These are phyloP conservation scores for Elaeis oleifera DNA, from an alignment of 202 grass and related monocot genomes.

Conservation along the genomic window DNA sequence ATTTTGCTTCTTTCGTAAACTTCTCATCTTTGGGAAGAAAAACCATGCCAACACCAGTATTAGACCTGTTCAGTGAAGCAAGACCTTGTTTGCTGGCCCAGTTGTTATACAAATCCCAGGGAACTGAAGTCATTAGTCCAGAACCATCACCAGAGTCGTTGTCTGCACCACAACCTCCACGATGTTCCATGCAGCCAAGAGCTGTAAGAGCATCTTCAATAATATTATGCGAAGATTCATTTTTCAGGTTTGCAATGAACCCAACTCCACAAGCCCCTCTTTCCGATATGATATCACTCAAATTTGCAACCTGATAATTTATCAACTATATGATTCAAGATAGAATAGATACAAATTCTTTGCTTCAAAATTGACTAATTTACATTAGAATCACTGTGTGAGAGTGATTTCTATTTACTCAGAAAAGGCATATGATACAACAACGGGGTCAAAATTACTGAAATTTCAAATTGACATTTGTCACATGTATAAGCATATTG, in stretches of 20 bases:
- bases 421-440: no score
- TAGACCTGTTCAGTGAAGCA: conserved; percentile 44
- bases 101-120: conserved; percentile 79
- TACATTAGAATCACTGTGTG: no score
- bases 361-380: no score
- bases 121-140: conserved; percentile 79
- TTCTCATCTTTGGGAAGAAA: conserved; percentile 87
- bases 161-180: conserved; percentile 94
- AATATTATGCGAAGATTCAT: conserved; percentile 79
- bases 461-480: no score
- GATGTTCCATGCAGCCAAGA: conserved; percentile 99
- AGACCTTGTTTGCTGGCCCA: conserved; percentile 83
- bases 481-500: no score
- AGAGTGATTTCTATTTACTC: no score
- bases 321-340: no score
- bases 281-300: conserved; percentile 84
- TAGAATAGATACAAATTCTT: no score
- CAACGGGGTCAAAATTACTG: no score
- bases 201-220: conserved; percentile 71
- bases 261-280: conserved; percentile 97
- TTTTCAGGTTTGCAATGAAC: conserved; percentile 93
- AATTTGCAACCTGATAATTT: conserved; percentile 48
- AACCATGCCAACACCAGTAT: conserved; percentile 94
- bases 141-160: conserved; percentile 97
- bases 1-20: conserved; percentile 64